Percentiles rank a stretch among this genome's conserved stretches.
These are phyloP conservation scores for Pseudocercospora pini-densiflorae DNA, from an alignment of 2,329 filamentous ascomycete genomes.

Conservation along the genomic window DNA sequence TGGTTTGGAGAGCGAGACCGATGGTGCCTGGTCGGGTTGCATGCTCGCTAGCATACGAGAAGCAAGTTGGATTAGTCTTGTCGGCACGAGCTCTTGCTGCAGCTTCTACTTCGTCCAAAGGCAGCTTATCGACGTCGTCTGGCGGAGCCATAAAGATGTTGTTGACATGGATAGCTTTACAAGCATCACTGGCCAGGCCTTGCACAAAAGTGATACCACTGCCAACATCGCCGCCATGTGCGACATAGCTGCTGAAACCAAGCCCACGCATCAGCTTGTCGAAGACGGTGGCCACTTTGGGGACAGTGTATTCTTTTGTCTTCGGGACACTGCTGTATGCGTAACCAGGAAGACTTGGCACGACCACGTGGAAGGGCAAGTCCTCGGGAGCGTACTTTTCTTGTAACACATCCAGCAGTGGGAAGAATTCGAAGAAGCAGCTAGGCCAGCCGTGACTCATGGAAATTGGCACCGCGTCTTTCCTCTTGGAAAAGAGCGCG, in stretches of 20 bases:
- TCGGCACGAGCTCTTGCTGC: not conserved
- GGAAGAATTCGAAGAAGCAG: constrained; percentile 39
- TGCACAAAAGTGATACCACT: constrained; percentile 47
- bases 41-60: constrained; percentile 10
- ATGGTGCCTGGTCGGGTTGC: constrained; percentile 7
- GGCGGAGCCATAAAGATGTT: not conserved
- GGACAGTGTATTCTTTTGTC: constrained; percentile 46
- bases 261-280: constrained; percentile 56
- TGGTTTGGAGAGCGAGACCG: not conserved
- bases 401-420: constrained; percentile 34
- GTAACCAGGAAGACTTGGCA: constrained; percentile 58
- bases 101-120: not conserved
- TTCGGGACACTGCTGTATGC: constrained; percentile 50
- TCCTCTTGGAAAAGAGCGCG: constrained; percentile 56
- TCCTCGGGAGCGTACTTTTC: constrained; percentile 52
- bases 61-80: not conserved
- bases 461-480: constrained; percentile 42
- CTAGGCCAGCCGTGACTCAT: constrained; percentile 44
- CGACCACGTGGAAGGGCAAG: constrained; percentile 60
- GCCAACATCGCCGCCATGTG: constrained; percentile 61
- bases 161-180: not conserved
- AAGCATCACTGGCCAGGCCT: constrained; percentile 7
- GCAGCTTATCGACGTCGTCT: not conserved
- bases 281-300: constrained; percentile 48
- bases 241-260: constrained; percentile 57